Base-by-base conservation (phyloP, 129 eudicot genomes). In the Flaveria ramosissima region DNA sequence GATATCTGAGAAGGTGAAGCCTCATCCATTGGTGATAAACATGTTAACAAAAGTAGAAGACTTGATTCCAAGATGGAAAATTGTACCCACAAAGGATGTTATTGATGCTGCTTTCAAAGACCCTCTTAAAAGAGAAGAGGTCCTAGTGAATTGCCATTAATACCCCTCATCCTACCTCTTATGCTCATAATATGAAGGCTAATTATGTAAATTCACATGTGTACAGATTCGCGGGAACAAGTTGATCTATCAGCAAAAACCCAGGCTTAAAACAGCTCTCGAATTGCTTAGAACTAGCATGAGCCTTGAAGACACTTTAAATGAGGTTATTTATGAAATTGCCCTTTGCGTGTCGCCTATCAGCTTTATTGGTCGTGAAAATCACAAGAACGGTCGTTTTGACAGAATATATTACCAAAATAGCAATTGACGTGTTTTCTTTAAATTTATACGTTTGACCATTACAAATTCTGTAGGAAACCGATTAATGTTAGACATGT, bases 1-100 rank as follows among this genome's bases (percentile, higher is more conserved):
- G 99, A 94, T 94, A 73, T 89, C 93, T 24, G 98, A 94, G 85
- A 91, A 94, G 87, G 96, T 94, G 88, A 94, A 91, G 86, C 98
- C 98, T 19, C 97, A 91, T 76, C 98, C 93, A 2, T 10, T 89
- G 27, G 98, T 94, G 65, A 79, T 94, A 60, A 91, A 81, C 67
- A 19, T 91, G 23, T 70, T 94, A 68, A 89, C 96, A 19, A 84
- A 43, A 77, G 93, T 89, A 70, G 99, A 86, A 75, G 92, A 91
- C 63, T 77, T 91, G 23, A 87, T 94, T 52, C 99, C 99, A 12
- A 91, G 80, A 82, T 94, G 99, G 97, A 94, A 91, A 84, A 91
- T 94, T 53, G 97, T 94, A n/a, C 99, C 99, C 12, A 72, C 89
- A 24, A 94, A 87, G 71, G 99, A 94, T 68, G 96, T 94, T 46